Conservation (phyloP, 441 rosid species). For the Bocquillonia castaneifolia region DNA sequence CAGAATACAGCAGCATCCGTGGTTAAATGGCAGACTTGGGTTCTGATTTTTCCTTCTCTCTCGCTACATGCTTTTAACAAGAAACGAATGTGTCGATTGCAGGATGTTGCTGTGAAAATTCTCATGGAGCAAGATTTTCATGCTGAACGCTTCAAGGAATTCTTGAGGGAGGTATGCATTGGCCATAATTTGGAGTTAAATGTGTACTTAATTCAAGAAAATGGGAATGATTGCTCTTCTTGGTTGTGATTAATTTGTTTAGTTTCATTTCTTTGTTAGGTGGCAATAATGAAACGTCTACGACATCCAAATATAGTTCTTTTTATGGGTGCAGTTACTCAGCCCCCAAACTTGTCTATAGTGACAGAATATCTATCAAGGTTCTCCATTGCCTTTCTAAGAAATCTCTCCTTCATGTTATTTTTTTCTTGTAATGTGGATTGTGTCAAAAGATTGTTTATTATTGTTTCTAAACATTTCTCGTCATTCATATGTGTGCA, state of each 20-base stretch:
- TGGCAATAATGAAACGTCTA: constrained; percentile 93
- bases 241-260: constrained; percentile 25
- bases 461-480: not conserved
- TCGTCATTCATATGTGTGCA: not conserved
- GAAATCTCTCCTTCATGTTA: not conserved
- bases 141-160: constrained; percentile 81
- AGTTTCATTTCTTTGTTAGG: constrained; percentile 42
- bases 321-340: constrained; percentile 98
- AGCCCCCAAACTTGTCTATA: constrained; percentile 92
- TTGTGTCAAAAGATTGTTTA: not conserved
- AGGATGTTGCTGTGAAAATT: constrained; percentile 99
- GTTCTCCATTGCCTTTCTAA: constrained; percentile 34
- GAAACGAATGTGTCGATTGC: constrained; percentile 25
- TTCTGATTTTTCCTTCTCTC: not conserved
- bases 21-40: not conserved
- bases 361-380: constrained; percentile 97
- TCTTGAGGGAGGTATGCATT: constrained; percentile 76
- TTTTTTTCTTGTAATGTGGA: not conserved
- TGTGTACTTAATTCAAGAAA: constrained; percentile 9
- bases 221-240: not conserved
- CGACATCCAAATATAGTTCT: constrained; percentile 99
- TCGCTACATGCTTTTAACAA: not conserved
- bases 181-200: constrained; percentile 14
- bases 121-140: constrained; percentile 98
- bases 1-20: not conserved